phyloP scores from a whole-genome alignment of 257 asterid genomes.

The Fraxinus americana region DNA sequence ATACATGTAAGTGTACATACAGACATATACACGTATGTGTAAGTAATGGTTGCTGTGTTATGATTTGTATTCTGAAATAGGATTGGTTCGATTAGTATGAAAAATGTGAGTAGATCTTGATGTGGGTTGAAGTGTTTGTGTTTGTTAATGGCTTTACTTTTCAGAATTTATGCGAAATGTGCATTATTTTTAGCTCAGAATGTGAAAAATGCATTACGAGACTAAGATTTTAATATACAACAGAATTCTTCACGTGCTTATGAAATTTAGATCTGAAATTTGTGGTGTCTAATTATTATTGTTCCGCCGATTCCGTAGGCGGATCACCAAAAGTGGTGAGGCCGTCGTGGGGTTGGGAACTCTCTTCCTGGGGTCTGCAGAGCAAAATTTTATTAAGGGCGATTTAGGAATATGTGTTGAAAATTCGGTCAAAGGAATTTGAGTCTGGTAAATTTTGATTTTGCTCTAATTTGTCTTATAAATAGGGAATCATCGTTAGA shows the following conservation, averaged over 20 bases:
- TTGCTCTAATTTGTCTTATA: no score
- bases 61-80: background rate
- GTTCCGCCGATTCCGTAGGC: no score
- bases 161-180: background rate
- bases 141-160: background rate
- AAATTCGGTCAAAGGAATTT: no score
- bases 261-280: conserved; percentile 23
- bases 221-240: conserved; percentile 16
- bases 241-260: conserved; percentile 7
- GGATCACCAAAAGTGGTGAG: no score
- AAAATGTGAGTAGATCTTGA: conserved; percentile 34
- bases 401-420: no score
- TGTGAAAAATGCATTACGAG: background rate
- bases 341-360: no score
- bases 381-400: no score
- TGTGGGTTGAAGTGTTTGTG: background rate
- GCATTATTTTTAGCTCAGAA: background rate
- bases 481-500: no score
- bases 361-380: no score
- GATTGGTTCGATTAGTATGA: background rate
- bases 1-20: background rate
- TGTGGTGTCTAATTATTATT: no score
- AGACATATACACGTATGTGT: background rate
- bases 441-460: no score
- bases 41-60: background rate